Evolutionary conservation across 441 rosid genomes (phyloP).

Genomic region (Macaranga tanarius): DNA sequence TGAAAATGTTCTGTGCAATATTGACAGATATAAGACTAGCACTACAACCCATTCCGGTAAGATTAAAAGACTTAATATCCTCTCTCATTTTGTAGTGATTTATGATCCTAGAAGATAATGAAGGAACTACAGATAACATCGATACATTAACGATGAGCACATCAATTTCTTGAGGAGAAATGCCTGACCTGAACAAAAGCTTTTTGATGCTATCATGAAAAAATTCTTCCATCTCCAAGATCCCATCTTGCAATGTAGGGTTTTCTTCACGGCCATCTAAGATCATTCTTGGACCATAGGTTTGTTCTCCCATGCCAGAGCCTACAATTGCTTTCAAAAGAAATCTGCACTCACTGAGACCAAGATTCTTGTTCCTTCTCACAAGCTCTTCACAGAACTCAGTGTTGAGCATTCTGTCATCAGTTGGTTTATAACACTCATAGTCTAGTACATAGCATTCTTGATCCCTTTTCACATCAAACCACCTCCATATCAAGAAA

Average conservation of each 20-base stretch:
- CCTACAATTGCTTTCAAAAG: conserved; percentile 75
- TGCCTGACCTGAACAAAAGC: conserved; percentile 50
- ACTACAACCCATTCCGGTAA: conserved; percentile 93
- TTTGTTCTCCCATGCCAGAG: conserved; percentile 79
- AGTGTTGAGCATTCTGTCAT: conserved; percentile 61
- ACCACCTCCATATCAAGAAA: conserved; percentile 35
- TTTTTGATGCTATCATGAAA: conserved; percentile 55
- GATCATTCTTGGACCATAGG: conserved; percentile 60
- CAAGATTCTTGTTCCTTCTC: conserved; percentile 56
- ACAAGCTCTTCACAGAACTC: conserved; percentile 56
- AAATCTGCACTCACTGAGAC: conserved; percentile 79
- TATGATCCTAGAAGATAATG: conserved; percentile 58
- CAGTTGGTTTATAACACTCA: conserved; percentile 67
- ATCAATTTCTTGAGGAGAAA: conserved; percentile 63
- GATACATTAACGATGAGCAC: conserved; percentile 79
- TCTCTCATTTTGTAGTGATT: conserved; percentile 75
- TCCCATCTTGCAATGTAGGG: conserved; percentile 54
- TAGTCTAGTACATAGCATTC: conserved; percentile 82
- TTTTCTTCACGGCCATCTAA: conserved; percentile 56
- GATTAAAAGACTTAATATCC: conserved; percentile 64
- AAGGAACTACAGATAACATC: conserved; percentile 63
- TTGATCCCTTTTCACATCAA: conserved; percentile 42
- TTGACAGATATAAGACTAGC: conserved; percentile 82
- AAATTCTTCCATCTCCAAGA: conserved; percentile 78
- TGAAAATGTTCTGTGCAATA: conserved; percentile 59